Evolutionary conservation across 2,329 filamentous ascomycete species (phyloP), one percentile per base, ranked within the genome.

Genomic region (Thelonectria blattea): DNA sequence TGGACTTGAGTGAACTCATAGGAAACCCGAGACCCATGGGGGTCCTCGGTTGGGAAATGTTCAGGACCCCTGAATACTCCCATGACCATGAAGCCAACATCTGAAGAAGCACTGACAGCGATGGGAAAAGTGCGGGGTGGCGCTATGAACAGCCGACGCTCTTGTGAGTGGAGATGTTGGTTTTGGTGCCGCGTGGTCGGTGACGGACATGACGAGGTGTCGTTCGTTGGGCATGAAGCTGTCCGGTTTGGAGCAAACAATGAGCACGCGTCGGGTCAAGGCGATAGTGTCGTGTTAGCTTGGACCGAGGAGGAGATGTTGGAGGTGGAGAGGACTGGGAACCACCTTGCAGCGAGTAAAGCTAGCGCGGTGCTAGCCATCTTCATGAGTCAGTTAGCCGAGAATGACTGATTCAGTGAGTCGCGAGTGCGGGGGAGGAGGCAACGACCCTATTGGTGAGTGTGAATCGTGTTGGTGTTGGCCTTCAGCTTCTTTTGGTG

Each of bases 281-380:
- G 20, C 15, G 55, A 64, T 60, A 42, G 55, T 52, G 59, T 10
- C 46, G 4, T 30, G 49, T 52, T 62, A 59, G 56, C 52, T 50
- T 47, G 30, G 39, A 30, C 46, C 24, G 37, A 45, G 41, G 52
- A 47, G 27, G 52, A 47, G 27, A 37, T 52, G 34, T 30, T 37
- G 52, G 32, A 47, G 55, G 52, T 59, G 52, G 52, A 41, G 56
- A 58, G 37, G 32, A 20, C 57, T 32, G 39, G 57, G 57, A 47
- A 42, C 17, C 30, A 41, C 59, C 59, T 54, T 56, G 59, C 34
- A 46, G 41, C 41, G 49, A 34, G 41, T 42, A 18, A 46, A 42
- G 27, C 47, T 41, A 34, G 45, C 22, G 17, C 46, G 20, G 27
- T 55, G 41, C 34, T 58, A 45, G 46, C 57, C 51, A 50, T 27